phyloP scores from a whole-genome alignment of 306 rosid genomes.

The Senna tora region DNA sequence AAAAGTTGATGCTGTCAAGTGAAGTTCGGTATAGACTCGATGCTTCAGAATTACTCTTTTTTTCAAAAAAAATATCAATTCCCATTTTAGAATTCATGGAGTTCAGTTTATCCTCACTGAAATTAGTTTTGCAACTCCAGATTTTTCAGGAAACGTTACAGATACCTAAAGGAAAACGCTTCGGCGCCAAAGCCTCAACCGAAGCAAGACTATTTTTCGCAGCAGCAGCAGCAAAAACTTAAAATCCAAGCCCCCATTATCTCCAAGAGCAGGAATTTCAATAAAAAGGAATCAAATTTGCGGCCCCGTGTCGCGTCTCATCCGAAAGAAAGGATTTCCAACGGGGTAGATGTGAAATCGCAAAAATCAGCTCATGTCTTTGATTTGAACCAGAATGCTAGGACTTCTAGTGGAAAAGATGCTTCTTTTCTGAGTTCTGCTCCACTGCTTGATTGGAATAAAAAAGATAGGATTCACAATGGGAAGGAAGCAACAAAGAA shows the following conservation, averaged over 20 bases:
- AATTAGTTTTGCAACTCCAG: slow-evolving; percentile 50
- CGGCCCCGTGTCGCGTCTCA: slow-evolving; percentile 38
- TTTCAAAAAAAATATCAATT: neutral
- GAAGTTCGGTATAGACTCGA: slow-evolving; percentile 73
- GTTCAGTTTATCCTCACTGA: slow-evolving; percentile 19
- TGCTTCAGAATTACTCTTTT: neutral
- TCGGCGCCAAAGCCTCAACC: slow-evolving; percentile 45
- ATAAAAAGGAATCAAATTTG: slow-evolving; percentile 52
- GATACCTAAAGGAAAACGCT: slow-evolving; percentile 57
- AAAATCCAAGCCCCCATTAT: slow-evolving; percentile 44
- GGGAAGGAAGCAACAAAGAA: slow-evolving; percentile 67
- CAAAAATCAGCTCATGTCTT: slow-evolving; percentile 48
- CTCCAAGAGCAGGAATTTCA: slow-evolving; percentile 55
- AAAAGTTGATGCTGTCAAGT: slow-evolving; percentile 58
- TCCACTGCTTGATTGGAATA: slow-evolving; percentile 58
- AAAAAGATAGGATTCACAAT: slow-evolving; percentile 59
- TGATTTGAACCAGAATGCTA: slow-evolving; percentile 73
- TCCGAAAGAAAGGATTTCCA: slow-evolving; percentile 53
- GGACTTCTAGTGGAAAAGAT: slow-evolving; percentile 52
- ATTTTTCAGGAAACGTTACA: slow-evolving; percentile 71
- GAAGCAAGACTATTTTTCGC: slow-evolving; percentile 43
- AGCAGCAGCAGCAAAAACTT: slow-evolving; percentile 44
- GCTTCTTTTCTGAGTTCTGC: slow-evolving; percentile 43
- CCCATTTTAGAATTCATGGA: neutral
- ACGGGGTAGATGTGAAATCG: slow-evolving; percentile 42